A percentile compares a stretch with the other conserved stretches of the same genome.
phyloP scores from a whole-genome alignment of 331 rosid genomes.

The Malus hybrid region DNA sequence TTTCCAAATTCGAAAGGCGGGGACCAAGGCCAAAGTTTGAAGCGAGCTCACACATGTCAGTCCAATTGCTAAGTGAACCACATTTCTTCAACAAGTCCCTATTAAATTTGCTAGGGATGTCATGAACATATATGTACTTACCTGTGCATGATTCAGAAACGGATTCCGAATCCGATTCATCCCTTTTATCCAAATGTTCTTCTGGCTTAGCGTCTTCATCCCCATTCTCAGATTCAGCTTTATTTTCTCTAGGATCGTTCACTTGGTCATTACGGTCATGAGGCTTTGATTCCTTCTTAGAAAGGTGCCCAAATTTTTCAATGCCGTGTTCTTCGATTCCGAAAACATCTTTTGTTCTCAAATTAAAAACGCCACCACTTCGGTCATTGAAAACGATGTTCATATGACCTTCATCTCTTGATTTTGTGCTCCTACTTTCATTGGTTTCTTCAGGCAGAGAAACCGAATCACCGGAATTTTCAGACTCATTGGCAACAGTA shows the following conservation, averaged over 20 bases:
- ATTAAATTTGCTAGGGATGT: slow-evolving; percentile 31
- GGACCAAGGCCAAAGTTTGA: slow-evolving; percentile 37
- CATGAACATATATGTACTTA: slow-evolving; percentile 30
- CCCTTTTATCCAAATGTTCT: not conserved
- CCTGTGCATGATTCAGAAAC: slow-evolving; percentile 17
- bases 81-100: slow-evolving; percentile 24
- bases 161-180: not conserved
- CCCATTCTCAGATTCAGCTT: not conserved
- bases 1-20: slow-evolving; percentile 5
- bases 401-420: not conserved
- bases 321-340: not conserved
- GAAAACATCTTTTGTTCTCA: not conserved
- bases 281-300: not conserved
- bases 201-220: not conserved
- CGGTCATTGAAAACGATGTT: not conserved
- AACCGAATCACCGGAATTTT: not conserved
- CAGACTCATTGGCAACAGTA: not conserved
- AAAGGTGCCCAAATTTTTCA: not conserved
- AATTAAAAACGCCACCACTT: not conserved
- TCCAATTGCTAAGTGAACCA: slow-evolving; percentile 32
- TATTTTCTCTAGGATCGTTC: not conserved
- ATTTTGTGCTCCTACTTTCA: not conserved
- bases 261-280: not conserved
- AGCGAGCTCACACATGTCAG: slow-evolving; percentile 34
- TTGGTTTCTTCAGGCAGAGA: not conserved